These are phyloP conservation scores for Ciborinia camelliae DNA, from an alignment of 2,329 filamentous ascomycete species.

Conservation along the genomic window DNA sequence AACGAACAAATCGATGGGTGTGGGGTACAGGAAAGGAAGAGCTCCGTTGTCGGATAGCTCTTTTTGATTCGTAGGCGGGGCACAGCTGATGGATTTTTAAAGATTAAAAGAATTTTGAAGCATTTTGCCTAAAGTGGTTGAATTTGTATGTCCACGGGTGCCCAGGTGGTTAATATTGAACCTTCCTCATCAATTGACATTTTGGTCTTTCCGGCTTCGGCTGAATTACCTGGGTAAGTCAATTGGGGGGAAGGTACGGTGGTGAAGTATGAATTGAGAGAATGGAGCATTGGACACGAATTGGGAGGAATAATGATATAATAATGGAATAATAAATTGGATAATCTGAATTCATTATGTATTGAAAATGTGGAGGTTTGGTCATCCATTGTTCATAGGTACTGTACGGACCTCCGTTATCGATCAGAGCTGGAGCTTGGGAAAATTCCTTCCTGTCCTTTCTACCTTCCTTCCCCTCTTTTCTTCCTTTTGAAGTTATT, in stretches of 20 bases:
- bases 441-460: not conserved
- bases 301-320: not conserved
- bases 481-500: not conserved
- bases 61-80: not conserved
- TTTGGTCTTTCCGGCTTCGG: not conserved
- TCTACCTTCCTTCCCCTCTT: not conserved
- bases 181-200: not conserved
- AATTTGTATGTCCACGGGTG: not conserved
- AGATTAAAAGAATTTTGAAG: too few species aligned
- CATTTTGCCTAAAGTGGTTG: not conserved
- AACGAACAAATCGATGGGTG: too few species aligned
- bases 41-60: slow-evolving; percentile 13
- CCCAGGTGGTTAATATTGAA: too few species aligned
- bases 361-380: slow-evolving; percentile 1
- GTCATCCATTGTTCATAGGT: slow-evolving; percentile 1
- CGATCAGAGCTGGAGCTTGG: not conserved
- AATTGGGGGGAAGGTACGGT: not conserved
- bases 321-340: not conserved
- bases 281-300: not conserved
- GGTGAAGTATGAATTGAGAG: not conserved
- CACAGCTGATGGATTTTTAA: not conserved
- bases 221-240: not conserved
- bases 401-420: slow-evolving; percentile 2
- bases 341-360: not conserved
- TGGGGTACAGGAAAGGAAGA: not conserved